phyloP scores from a whole-genome alignment of 352 stramenopile species.

The Pythium monospermum region DNA sequence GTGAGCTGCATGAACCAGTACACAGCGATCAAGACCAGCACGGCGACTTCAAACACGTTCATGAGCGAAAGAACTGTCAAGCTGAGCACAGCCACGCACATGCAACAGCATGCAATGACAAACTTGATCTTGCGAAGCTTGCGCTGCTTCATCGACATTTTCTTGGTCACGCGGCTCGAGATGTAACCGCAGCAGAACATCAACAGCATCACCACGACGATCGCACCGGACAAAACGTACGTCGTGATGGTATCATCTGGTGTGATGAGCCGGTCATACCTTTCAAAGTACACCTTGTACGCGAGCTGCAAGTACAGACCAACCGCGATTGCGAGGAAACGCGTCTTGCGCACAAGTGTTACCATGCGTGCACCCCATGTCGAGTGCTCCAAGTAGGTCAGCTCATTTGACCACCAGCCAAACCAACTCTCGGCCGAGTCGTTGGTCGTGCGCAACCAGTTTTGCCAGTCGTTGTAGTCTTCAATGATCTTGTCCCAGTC shows the following conservation, averaged over 20 bases:
- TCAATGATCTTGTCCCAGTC: slow-evolving; percentile 96
- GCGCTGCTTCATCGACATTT: slow-evolving; percentile 88
- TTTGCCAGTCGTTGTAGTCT: slow-evolving; percentile 94
- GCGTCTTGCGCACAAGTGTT: slow-evolving; percentile 70
- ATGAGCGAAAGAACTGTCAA: slow-evolving; percentile 63
- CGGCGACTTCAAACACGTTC: slow-evolving; percentile 69
- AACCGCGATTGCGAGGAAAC: slow-evolving; percentile 65
- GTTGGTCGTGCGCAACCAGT: slow-evolving; percentile 90
- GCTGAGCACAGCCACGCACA: slow-evolving; percentile 60
- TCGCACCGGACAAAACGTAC: slow-evolving; percentile 53
- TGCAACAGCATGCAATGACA: slow-evolving; percentile 59
- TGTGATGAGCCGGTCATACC: slow-evolving; percentile 50
- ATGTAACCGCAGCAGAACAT: slow-evolving; percentile 83
- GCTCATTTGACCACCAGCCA: slow-evolving; percentile 82
- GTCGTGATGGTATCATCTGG: slow-evolving; percentile 46
- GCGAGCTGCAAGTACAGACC: slow-evolving; percentile 32
- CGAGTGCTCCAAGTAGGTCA: slow-evolving; percentile 81
- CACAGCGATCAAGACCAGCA: slow-evolving; percentile 62
- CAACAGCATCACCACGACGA: slow-evolving; percentile 67
- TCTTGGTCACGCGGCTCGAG: slow-evolving; percentile 82
- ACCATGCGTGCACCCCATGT: slow-evolving; percentile 56
- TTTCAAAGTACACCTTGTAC: slow-evolving; percentile 78
- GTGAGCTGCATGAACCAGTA: slow-evolving; percentile 87
- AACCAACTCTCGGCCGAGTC: slow-evolving; percentile 86
- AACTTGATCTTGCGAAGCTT: slow-evolving; percentile 90